Evolutionary conservation across 2,329 filamentous ascomycete species (phyloP), one percentile per base, ranked within the genome.

Genomic region (Aureobasidium melanogenum): DNA sequence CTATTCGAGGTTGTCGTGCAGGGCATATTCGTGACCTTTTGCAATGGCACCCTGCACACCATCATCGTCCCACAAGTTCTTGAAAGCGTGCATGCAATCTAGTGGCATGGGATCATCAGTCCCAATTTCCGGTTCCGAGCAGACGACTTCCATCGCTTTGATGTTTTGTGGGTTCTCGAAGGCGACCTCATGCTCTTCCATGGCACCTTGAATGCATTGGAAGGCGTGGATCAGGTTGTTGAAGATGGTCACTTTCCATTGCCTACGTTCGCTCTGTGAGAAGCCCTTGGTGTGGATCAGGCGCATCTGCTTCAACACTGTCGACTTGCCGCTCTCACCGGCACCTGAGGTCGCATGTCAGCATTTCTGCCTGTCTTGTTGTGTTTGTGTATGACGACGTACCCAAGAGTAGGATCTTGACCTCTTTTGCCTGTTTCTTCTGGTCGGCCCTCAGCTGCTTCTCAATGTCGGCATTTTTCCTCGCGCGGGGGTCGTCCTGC

Each of bases 291-390:
- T 86, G 74, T 97, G 94, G 69, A 99, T 97, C 75, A 99, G 86
- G 74, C 93, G 93, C 94, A 99, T 97, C 80, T 97, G 93, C 79
- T 97, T 97, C 66, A 97, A 84, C 63, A 97, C 92, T 1, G 93
- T 97, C 9, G 93, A 97, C 77, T 97, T 97, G 66, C 93, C 90
- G 63, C 88, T 94, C 77, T 97, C 93, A 72, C 93, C 93, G 69
- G 93, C 93, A 74, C 93, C 92, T 97, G 22, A 3, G 12, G 62
- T 64, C 59, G 30, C 22, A 30, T 65, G 71, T 76, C 66, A 74
- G 71, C 64, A 59, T 32, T 34, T 32, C 12, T 52, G 38, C 15
- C 34, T 50, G 54, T 12, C 3, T 41, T 17, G 5, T 22, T 30
- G 41, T 39, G 9, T 48, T 12, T n/a, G 52, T 22, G 41, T 60